These are phyloP conservation scores for Agrostemma githago DNA, from an alignment of 148 eudicot species.

Conservation along the genomic window DNA sequence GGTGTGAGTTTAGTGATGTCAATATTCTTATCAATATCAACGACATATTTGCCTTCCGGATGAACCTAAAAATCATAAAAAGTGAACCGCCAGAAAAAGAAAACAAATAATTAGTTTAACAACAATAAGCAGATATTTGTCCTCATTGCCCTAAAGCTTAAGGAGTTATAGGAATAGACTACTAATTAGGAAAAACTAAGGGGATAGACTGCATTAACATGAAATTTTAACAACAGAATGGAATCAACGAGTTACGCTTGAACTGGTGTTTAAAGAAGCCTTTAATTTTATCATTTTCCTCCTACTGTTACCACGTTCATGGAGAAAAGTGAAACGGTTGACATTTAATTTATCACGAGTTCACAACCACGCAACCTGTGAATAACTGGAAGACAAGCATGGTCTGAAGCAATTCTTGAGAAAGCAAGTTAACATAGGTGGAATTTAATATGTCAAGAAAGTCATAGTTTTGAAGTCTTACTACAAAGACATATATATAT, in stretches of 20 bases:
- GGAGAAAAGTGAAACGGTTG: neutral
- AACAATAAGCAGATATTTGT: neutral
- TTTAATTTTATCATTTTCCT: neutral
- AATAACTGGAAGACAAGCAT: neutral
- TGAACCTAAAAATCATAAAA: constrained; percentile 42
- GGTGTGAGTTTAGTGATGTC: constrained; percentile 68
- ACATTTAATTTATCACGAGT: neutral
- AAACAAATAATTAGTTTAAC: neutral
- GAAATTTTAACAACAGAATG: neutral
- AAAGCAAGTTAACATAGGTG: neutral
- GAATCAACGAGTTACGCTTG: neutral
- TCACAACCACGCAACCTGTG: neutral
- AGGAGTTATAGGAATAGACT: no score
- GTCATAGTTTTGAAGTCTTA: neutral
- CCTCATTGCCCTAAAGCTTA: neutral
- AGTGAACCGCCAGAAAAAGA: neutral
- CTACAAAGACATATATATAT: neutral
- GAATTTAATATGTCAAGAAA: neutral
- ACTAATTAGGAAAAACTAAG: no score
- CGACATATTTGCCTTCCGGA: constrained; percentile 73
- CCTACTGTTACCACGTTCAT: neutral
- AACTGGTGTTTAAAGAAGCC: neutral
- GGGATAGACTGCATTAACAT: neutral
- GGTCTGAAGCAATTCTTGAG: neutral
- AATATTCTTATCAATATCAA: constrained; percentile 65